Conservation (phyloP, 805 yeast species). For the Candida endomychidarum region DNA sequence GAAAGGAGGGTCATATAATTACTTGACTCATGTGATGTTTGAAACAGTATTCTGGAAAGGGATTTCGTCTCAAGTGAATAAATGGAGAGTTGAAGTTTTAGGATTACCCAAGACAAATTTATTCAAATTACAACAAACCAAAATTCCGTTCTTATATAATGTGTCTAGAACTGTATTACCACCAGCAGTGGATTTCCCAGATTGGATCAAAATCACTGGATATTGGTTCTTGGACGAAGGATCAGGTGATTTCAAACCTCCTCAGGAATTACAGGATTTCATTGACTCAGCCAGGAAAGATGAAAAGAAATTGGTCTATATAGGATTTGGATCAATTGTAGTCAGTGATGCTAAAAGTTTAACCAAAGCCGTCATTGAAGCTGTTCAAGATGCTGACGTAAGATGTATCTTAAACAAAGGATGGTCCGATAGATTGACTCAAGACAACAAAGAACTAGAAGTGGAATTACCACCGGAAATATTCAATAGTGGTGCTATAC, state of each 20-base stretch:
- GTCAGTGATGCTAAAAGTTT: slow-evolving; percentile 78
- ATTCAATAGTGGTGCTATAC: slow-evolving; percentile 68
- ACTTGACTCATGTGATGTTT: slow-evolving; percentile 88
- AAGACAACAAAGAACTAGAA: slow-evolving; percentile 34
- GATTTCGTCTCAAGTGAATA: slow-evolving; percentile 79
- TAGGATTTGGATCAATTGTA: slow-evolving; percentile 95
- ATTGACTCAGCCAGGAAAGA: slow-evolving; percentile 59
- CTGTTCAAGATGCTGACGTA: slow-evolving; percentile 78
- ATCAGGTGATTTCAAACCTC: slow-evolving; percentile 56
- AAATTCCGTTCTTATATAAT: slow-evolving; percentile 85
- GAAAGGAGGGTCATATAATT: slow-evolving; percentile 89
- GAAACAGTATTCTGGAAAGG: slow-evolving; percentile 95
- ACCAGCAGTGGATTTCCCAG: slow-evolving; percentile 89
- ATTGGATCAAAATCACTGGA: slow-evolving; percentile 95
- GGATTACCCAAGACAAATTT: slow-evolving; percentile 68
- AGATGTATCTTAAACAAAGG: slow-evolving; percentile 89
- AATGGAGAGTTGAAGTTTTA: slow-evolving; percentile 75
- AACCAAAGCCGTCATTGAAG: slow-evolving; percentile 74
- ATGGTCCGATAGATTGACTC: slow-evolving; percentile 78
- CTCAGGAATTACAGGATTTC: slow-evolving; percentile 55
- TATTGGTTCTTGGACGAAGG: slow-evolving; percentile 89
- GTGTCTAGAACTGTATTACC: slow-evolving; percentile 87
- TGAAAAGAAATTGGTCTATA: slow-evolving; percentile 74
- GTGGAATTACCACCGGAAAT: slow-evolving; percentile 63
- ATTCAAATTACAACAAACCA: slow-evolving; percentile 67